A percentile compares a stretch with the other conserved stretches of the same genome.
These are phyloP conservation scores for Suhomyces guaymorum DNA, from an alignment of 1,139 yeast genomes.

Conservation along the genomic window DNA sequence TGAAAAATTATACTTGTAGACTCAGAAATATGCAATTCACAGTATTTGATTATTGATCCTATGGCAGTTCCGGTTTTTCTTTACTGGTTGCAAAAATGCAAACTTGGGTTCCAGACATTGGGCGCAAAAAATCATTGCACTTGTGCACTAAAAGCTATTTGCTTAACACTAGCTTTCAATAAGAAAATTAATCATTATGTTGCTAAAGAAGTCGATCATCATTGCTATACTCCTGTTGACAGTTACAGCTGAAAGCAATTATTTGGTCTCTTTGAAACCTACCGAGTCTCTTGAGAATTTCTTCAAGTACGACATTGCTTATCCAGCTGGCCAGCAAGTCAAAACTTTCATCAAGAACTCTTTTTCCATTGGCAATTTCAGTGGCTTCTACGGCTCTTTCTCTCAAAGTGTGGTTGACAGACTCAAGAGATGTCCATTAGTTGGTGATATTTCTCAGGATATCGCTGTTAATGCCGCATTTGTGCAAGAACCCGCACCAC, in stretches of 20 bases:
- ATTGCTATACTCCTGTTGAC: neutral
- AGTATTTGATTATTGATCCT: no score
- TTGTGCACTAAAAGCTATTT: no score
- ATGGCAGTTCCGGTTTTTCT: no score
- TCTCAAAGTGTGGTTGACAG: conserved; percentile 48
- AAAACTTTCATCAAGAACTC: conserved; percentile 46
- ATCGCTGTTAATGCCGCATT: conserved; percentile 46
- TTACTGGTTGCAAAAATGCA: no score
- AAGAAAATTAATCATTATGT: no score
- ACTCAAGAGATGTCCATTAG: conserved; percentile 48
- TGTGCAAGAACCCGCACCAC: conserved; percentile 57
- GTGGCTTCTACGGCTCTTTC: conserved; percentile 64
- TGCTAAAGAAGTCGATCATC: neutral
- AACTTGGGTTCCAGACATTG: neutral
- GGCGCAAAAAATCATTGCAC: conserved; percentile 2
- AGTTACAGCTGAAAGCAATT: conserved; percentile 7
- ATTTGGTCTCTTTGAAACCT: conserved; percentile 18
- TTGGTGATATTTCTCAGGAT: conserved; percentile 64
- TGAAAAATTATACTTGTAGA: neutral
- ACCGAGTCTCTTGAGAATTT: conserved; percentile 37
- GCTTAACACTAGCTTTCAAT: no score
- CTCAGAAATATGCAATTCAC: no score
- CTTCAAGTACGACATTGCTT: conserved; percentile 36
- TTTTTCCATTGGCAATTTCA: conserved; percentile 61
- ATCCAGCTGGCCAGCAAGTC: conserved; percentile 36